Conservation (phyloP, 257 asterid genomes). For the Asclepias syriaca region DNA sequence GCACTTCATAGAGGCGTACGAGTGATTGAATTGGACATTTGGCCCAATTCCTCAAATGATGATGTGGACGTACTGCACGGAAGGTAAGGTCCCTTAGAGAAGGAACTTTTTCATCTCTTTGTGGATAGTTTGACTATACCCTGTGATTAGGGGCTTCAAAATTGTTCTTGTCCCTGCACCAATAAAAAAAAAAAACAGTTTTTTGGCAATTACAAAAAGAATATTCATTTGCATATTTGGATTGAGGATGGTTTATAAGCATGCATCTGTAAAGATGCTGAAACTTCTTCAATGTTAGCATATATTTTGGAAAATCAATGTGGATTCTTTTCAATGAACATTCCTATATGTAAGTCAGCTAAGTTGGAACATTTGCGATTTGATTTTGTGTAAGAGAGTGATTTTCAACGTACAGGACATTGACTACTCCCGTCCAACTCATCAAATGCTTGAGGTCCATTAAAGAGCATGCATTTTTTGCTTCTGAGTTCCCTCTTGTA, state of each 20-base stretch:
- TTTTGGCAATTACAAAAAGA: not conserved
- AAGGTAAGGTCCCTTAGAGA: conserved; percentile 35
- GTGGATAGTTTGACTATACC: not conserved
- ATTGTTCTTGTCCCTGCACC: not conserved
- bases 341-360: not conserved
- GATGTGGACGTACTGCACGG: conserved; percentile 66
- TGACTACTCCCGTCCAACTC: conserved; percentile 68
- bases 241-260: not conserved
- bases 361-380: not conserved
- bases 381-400: conserved; percentile 2
- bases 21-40: conserved; percentile 70
- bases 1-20: conserved; percentile 59
- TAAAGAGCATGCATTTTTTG: conserved; percentile 61
- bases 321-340: not conserved
- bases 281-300: not conserved
- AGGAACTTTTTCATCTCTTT: not conserved
- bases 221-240: not conserved
- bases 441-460: conserved; percentile 73
- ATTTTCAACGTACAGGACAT: conserved; percentile 41
- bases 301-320: not conserved
- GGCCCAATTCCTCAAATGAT: conserved; percentile 70
- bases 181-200: not conserved
- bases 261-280: not conserved
- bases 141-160: not conserved
- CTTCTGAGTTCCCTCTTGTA: conserved; percentile 67